Conservation (phyloP, 2,329 filamentous ascomycete genomes). For the Westerdykella ornata region DNA sequence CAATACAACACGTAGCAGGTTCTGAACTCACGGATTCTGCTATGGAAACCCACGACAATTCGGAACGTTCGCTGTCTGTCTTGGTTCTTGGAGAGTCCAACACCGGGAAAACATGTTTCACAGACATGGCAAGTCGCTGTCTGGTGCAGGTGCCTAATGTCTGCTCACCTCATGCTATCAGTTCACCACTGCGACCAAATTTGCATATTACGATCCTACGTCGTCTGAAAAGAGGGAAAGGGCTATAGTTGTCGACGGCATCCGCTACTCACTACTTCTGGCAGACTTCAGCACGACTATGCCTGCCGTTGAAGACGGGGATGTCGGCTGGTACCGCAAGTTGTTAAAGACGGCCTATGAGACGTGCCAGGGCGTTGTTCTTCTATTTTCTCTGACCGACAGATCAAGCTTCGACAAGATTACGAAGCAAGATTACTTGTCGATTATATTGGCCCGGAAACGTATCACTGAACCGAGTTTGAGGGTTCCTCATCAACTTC, state of each 20-base stretch:
- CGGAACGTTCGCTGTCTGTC: neutral
- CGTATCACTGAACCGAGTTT: neutral
- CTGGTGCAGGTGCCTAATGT: neutral
- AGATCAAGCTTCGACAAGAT: constrained; percentile 17
- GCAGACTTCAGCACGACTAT: constrained; percentile 19
- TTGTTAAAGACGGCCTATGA: neutral
- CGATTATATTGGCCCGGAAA: constrained; percentile 10
- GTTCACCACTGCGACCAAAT: constrained; percentile 6
- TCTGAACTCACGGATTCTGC: too few species aligned
- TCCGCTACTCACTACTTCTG: constrained; percentile 6
- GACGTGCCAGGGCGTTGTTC: constrained; percentile 16
- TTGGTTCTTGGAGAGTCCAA: constrained; percentile 18
- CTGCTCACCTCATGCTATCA: constrained; percentile 1
- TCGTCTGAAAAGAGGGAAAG: neutral
- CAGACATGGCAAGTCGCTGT: constrained; percentile 14
- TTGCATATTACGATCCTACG: constrained; percentile 9
- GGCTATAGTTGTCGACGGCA: constrained; percentile 7
- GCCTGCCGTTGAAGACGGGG: constrained; percentile 5
- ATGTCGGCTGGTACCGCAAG: neutral
- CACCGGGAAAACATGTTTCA: constrained; percentile 25
- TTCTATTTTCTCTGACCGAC: constrained; percentile 27
- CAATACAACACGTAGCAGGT: too few species aligned
- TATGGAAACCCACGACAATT: too few species aligned
- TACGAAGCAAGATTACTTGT: constrained; percentile 14
- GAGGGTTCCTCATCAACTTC: neutral